Evolutionary conservation across 2,329 filamentous ascomycete species (phyloP), one percentile per base, ranked within the genome.

Genomic region (Dactylellina haptotyla): DNA sequence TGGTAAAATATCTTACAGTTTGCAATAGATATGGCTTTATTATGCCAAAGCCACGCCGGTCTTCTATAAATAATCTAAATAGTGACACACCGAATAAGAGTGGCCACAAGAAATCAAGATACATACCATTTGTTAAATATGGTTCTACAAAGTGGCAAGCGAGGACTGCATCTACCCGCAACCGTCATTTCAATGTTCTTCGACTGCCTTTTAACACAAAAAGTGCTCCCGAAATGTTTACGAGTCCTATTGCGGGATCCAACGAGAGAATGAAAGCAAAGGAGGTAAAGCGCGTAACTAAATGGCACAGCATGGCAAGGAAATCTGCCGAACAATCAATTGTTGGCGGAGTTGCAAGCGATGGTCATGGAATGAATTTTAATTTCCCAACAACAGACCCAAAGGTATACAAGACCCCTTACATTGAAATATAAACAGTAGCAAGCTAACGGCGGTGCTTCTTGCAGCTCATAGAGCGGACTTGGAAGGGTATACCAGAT

Each of bases 401-500:
- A 83, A 86, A 79, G 87, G 87, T 53, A 88, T 87, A 82, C 82
- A 32, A 14, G 9, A n/a, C 20, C 6, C 16, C 30, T 34, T 9
- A 6, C 18, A 59, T 1, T 30, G 5, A 4, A 2, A 2, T 32
- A 14, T 6, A 41, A 43, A 4, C 5, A 53, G 16, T n/a, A n/a
- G n/a, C n/a, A 12, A 12, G 4, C 54, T 72, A 4, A 64, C 39
- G 1, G 18, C 2, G 4, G 41, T 1, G 4, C 28, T 5, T 23
- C n/a, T 6, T 18, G 16, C 37, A 97, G 80, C 84, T 99, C 45
- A 89, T 97, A 69, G 90, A 93, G 76, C 87, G 95, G 64, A 96
- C 93, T 0, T 99, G 95, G 95, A 99, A 99, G 80, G 95, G 95
- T 28, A 97, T 99, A 75, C 95, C 95, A 0, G 95, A 99, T 81